Base-by-base conservation (phyloP, 2,329 filamentous ascomycete genomes). In the Claviceps capensis region DNA sequence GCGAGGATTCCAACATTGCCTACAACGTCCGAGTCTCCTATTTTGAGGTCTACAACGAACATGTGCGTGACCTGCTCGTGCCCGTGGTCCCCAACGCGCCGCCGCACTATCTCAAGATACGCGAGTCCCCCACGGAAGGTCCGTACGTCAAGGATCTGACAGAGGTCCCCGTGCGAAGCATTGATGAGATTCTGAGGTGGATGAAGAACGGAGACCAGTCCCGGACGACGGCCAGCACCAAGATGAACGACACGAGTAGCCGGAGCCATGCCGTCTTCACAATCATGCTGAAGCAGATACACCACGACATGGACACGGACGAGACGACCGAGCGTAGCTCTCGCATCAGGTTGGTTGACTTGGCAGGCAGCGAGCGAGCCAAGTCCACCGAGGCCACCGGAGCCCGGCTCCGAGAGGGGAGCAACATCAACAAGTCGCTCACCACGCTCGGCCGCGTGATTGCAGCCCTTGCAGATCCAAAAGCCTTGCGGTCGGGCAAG, bases 11-110 rank as follows among this genome's bases (percentile, higher is more conserved):
- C 51, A 94, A 93, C 68, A 88, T 95, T 65, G 95, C 88, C 59
- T 98, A 96, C 75, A 93, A 91, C 61, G 93, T 98, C 57, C 86
- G 93, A 56, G 93, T 97, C 30, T 96, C 90, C 3, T 98, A 98
- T 72, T 97, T 98, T 63, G 93, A 98, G 67, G 93, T 98, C 55
- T 98, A 98, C 78, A 98, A 98, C 69, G 93, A 98, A 71, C 93
- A 97, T 68, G 93, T 98, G 48, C 87, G 93, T 53, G 93, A 98
- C 65, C 74, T 98, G 38, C 79, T 98, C 46, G 85, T 89, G 0
- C 87, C 90, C 11, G 78, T 85, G 30, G 63, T 72, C 9, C 72
- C 77, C 4, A 85, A 82, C 52, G 85, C 86, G 56, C 76, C 86
- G 5, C 87, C 90, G 1, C 85, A 94, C 65, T 96, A 97, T 66